phyloP scores from a whole-genome alignment of 768 basidiomycete species.

The Hortiboletus flavorubellus region DNA sequence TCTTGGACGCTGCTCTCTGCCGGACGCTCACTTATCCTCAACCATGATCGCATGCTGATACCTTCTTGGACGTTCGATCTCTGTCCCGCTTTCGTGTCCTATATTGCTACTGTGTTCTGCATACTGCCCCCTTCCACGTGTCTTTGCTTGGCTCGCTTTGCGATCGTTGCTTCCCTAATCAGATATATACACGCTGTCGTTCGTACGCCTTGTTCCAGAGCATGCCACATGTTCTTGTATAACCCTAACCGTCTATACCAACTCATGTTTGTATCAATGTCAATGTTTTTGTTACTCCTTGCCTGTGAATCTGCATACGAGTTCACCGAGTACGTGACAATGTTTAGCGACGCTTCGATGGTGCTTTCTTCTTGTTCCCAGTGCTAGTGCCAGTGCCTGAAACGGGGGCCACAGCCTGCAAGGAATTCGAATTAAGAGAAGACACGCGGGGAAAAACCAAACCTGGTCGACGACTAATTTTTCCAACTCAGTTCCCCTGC shows the following conservation, averaged over 20 bases:
- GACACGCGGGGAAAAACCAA: background rate
- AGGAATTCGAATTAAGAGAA: constrained; percentile 3
- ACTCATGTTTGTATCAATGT: constrained; percentile 22
- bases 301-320: background rate
- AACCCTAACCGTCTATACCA: constrained; percentile 11
- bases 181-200: background rate
- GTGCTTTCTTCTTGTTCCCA: constrained; percentile 20
- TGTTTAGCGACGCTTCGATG: constrained; percentile 24
- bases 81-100: constrained; percentile 14
- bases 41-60: constrained; percentile 13
- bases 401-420: background rate
- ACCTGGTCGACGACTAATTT: constrained; percentile 22
- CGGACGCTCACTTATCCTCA: constrained; percentile 4
- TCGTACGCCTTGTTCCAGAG: background rate
- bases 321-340: background rate
- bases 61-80: constrained; percentile 21
- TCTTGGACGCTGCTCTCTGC: constrained; percentile 19
- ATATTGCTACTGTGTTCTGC: constrained; percentile 15
- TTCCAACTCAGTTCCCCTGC: constrained; percentile 16
- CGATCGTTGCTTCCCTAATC: background rate
- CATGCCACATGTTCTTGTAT: constrained; percentile 14
- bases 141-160: constrained; percentile 2
- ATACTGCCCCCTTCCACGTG: constrained; percentile 3
- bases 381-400: background rate
- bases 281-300: background rate